A percentile compares a stretch with the other conserved stretches of the same genome.
Evolutionary conservation across 495 filamentous ascomycete species (phyloP).

Genomic region (Xylaria nigripes): DNA sequence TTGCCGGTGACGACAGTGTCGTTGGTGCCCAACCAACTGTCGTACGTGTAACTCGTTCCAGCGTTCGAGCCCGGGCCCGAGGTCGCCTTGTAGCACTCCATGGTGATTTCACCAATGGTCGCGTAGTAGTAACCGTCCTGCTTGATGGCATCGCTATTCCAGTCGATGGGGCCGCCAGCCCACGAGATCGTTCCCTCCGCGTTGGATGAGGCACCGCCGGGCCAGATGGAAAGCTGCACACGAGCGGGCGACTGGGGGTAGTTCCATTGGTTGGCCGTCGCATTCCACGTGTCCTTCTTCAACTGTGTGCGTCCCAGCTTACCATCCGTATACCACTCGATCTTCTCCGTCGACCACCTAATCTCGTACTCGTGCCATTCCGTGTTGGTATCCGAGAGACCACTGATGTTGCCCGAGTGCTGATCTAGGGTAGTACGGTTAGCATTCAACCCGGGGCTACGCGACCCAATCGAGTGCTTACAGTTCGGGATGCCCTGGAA

Average conservation of each 20-base stretch:
- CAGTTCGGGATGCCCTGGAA: conserved; percentile 90
- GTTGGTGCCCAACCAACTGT: conserved; percentile 55
- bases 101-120: conserved; percentile 62
- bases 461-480: conserved; percentile 39
- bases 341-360: conserved; percentile 78
- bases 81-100: conserved; percentile 77
- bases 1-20: conserved; percentile 65
- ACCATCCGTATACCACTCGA: conserved; percentile 83
- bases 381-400: conserved; percentile 60
- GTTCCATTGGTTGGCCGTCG: conserved; percentile 69
- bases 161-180: conserved; percentile 86
- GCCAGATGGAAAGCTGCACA: conserved; percentile 93
- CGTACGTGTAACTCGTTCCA: conserved; percentile 68
- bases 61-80: conserved; percentile 48
- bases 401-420: conserved; percentile 62
- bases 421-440: conserved; percentile 44
- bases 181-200: conserved; percentile 79
- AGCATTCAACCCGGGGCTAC: neutral
- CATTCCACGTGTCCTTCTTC: conserved; percentile 74
- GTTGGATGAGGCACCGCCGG: conserved; percentile 73
- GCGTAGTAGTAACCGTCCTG: conserved; percentile 84
- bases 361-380: conserved; percentile 89
- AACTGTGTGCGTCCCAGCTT: conserved; percentile 62
- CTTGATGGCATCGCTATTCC: conserved; percentile 75
- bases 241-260: conserved; percentile 93